These are phyloP conservation scores for Coprinopsis strossmayeri DNA, from an alignment of 768 basidiomycete genomes.

Conservation along the genomic window DNA sequence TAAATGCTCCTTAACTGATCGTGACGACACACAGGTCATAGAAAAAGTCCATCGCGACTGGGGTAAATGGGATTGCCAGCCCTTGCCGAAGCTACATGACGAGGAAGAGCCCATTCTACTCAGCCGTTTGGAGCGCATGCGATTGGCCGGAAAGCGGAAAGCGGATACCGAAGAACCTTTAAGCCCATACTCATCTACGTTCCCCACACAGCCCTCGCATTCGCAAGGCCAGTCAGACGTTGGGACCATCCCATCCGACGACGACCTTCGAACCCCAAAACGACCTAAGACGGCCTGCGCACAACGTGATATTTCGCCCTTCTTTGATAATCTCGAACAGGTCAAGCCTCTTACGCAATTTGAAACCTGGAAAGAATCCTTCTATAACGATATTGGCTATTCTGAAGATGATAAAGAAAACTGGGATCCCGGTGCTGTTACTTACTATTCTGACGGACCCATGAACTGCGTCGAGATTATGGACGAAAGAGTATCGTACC, in stretches of 20 bases:
- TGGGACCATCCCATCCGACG: too few relatives aligned
- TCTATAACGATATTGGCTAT: background rate
- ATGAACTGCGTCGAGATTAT: background rate
- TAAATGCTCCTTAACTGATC: background rate
- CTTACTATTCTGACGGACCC: background rate
- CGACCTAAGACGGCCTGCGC: too few relatives aligned
- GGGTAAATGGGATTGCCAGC: background rate
- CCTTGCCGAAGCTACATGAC: background rate
- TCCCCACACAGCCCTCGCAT: too few relatives aligned
- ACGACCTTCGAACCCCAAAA: too few relatives aligned
- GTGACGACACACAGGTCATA: background rate
- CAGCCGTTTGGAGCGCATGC: constrained; percentile 3
- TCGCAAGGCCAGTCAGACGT: too few relatives aligned
- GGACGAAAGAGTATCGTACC: background rate
- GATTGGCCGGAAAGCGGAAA: constrained; percentile 1
- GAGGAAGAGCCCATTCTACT: background rate
- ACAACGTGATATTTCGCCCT: background rate
- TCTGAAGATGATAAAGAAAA: constrained; percentile 5
- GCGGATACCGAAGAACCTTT: background rate
- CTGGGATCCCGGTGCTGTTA: constrained; percentile 3
- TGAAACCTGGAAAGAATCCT: too few relatives aligned
- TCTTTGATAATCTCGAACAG: too few relatives aligned
- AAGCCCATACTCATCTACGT: background rate
- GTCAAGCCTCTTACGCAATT: too few relatives aligned
- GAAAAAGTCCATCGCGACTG: background rate